A percentile compares a stretch with the other conserved stretches of the same genome.
phyloP scores from a whole-genome alignment of 1,284 basidiomycete species.

The Microbotryomycetes sp. region DNA sequence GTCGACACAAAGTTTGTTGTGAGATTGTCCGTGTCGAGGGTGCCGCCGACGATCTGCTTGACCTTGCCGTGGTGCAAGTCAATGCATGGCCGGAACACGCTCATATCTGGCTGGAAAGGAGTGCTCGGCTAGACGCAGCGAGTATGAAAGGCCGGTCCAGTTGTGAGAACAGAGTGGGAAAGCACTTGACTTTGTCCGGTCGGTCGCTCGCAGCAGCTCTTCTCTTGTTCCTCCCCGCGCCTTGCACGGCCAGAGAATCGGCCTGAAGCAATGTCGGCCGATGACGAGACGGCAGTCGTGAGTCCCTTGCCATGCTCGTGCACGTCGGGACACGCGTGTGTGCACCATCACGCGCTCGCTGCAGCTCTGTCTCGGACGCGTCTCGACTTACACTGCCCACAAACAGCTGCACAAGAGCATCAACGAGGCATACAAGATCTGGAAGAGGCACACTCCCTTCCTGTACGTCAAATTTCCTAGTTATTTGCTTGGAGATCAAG shows the following conservation, averaged over 20 bases:
- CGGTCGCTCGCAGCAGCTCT: not conserved
- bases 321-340: not conserved
- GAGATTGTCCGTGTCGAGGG: slow-evolving; percentile 60
- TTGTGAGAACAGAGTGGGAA: not conserved
- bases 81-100: slow-evolving; percentile 84
- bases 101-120: not conserved
- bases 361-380: not conserved
- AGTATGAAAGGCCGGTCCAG: no score
- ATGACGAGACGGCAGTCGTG: slow-evolving; percentile 24
- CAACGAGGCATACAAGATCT: slow-evolving; percentile 48
- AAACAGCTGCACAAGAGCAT: slow-evolving; percentile 33
- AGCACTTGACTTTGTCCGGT: not conserved
- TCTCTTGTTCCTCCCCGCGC: not conserved
- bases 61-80: slow-evolving; percentile 92
- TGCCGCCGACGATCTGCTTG: slow-evolving; percentile 97
- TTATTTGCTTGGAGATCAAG: not conserved
- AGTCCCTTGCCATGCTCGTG: not conserved
- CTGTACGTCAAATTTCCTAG: slow-evolving; percentile 17
- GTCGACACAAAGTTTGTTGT: slow-evolving; percentile 89
- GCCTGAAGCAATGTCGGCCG: slow-evolving; percentile 25
- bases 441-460: slow-evolving; percentile 89
- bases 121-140: not conserved
- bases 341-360: not conserved
- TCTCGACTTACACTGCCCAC: not conserved
- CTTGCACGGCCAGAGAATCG: no score